Base-by-base conservation (phyloP, 2,329 filamentous ascomycete genomes). In the Fusarium tjaetaba region DNA sequence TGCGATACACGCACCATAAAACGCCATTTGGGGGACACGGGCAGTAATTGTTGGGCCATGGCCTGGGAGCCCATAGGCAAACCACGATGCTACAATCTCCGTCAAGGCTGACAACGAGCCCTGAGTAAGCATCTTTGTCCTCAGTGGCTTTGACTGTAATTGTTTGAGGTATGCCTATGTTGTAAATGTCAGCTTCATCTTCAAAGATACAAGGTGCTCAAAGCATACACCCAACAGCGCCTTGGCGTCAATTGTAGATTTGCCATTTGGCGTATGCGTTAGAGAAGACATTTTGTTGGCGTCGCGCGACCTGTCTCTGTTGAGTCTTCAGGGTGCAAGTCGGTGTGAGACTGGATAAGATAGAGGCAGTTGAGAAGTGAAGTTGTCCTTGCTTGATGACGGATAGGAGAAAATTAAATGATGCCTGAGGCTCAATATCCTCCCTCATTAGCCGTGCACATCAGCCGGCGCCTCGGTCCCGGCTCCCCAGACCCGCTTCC, bases 1-100 rank as follows among this genome's bases (percentile, higher is more conserved):
- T n/a, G 58, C 61, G 11, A 70, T 43, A 24, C 46, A 70, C 24
- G 51, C 57, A 22, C 67, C 67, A n/a, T 70, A 70, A 39, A 70
- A 70, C 16, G 67, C 67, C 67, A 70, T 70, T 61, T 69, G 61
- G 22, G 67, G 67, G 38, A 70, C 51, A 22, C 67, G 67, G 11
- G 67, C 46, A 30, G 67, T 70, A 11, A 70, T 56, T n/a, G 52
- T 69, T 14, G 67, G 67, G 4, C 67, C 67, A 1, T 70, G 32
- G 11, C 67, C 67, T 30, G 65, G 59, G n/a, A 61, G 67, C 1
- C 28, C 51, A 4, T 70, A 70, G 8, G 67, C 67, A 43, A 70
- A 43, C 41, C 56, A 58, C 2, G 67, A 70, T 14, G 67, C 45
- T 34, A 70, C 34, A 11, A 70, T 51, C 43, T 70, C 67, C 9